phyloP scores from a whole-genome alignment of 106 monocot species.

The Dioscorea alata region DNA sequence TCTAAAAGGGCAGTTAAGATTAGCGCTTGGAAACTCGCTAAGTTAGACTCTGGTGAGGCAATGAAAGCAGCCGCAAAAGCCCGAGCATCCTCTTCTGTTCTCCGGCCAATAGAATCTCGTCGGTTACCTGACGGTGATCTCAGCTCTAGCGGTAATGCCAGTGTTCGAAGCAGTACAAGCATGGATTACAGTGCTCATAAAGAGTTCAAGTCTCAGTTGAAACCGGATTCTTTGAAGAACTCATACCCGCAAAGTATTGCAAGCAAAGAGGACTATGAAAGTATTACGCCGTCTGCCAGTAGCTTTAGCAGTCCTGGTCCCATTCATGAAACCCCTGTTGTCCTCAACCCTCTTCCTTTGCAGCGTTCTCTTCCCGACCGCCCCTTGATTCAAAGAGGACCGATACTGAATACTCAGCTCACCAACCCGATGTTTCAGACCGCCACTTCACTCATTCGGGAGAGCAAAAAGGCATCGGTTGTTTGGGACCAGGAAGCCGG shows the following conservation, averaged over 20 bases:
- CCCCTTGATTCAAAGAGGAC: slow-evolving; percentile 14
- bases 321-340: slow-evolving; percentile 24
- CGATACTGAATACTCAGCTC: slow-evolving; percentile 30
- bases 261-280: slow-evolving; percentile 82
- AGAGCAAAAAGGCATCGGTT: slow-evolving; percentile 63
- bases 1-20: slow-evolving; percentile 77
- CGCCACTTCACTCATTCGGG: slow-evolving; percentile 39
- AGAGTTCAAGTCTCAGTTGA: slow-evolving; percentile 35
- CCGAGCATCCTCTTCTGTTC: slow-evolving; percentile 90
- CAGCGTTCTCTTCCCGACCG: slow-evolving; percentile 16
- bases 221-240: slow-evolving; percentile 37
- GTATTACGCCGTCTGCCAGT: slow-evolving; percentile 59
- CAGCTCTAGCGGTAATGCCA: slow-evolving; percentile 57
- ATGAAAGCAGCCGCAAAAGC: slow-evolving; percentile 84
- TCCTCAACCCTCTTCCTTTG: slow-evolving; percentile 24
- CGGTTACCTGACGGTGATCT: slow-evolving; percentile 28
- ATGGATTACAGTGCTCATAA: slow-evolving; percentile 40
- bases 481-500: slow-evolving; percentile 98
- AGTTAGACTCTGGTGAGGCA: slow-evolving; percentile 72
- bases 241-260: slow-evolving; percentile 40
- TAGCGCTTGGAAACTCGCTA: slow-evolving; percentile 95
- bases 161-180: slow-evolving; percentile 75
- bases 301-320: slow-evolving; percentile 78
- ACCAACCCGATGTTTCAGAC: slow-evolving; percentile 69
- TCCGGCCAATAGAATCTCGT: slow-evolving; percentile 58